Evolutionary conservation across 805 yeast species (phyloP).

Genomic region (Metschnikowia vanudenii): DNA sequence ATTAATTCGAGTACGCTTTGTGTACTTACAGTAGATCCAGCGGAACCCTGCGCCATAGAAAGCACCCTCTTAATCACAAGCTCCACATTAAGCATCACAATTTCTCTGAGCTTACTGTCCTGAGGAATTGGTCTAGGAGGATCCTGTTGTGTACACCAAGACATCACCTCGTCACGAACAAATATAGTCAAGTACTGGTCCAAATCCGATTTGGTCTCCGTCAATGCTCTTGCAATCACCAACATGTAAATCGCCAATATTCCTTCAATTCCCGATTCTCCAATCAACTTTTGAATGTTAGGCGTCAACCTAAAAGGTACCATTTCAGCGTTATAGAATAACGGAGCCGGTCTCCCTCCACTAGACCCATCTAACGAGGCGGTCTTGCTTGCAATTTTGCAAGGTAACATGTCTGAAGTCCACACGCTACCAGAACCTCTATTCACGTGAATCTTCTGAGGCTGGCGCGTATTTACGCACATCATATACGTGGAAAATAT

Average conservation of each 20-base stretch:
- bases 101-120: constrained; percentile 79
- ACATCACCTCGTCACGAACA: constrained; percentile 91
- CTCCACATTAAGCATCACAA: constrained; percentile 86
- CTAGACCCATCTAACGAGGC: constrained; percentile 48
- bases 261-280: constrained; percentile 93
- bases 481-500: constrained; percentile 91
- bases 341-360: constrained; percentile 64
- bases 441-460: constrained; percentile 86
- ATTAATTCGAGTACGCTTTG: constrained; percentile 88
- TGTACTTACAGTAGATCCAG: constrained; percentile 76
- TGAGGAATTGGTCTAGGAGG: constrained; percentile 69
- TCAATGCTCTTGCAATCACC: constrained; percentile 80
- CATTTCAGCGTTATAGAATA: constrained; percentile 85
- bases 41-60: constrained; percentile 57
- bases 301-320: constrained; percentile 98
- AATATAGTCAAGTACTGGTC: constrained; percentile 90
- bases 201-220: constrained; percentile 89
- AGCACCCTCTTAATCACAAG: constrained; percentile 74
- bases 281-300: constrained; percentile 88
- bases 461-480: constrained; percentile 89
- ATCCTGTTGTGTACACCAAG: constrained; percentile 91
- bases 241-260: constrained; percentile 80
- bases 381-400: constrained; percentile 62
- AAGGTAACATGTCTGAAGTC: constrained; percentile 95
- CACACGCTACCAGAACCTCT: constrained; percentile 82